These are phyloP conservation scores for Quercus robur DNA, from an alignment of 306 rosid genomes.

Conservation along the genomic window DNA sequence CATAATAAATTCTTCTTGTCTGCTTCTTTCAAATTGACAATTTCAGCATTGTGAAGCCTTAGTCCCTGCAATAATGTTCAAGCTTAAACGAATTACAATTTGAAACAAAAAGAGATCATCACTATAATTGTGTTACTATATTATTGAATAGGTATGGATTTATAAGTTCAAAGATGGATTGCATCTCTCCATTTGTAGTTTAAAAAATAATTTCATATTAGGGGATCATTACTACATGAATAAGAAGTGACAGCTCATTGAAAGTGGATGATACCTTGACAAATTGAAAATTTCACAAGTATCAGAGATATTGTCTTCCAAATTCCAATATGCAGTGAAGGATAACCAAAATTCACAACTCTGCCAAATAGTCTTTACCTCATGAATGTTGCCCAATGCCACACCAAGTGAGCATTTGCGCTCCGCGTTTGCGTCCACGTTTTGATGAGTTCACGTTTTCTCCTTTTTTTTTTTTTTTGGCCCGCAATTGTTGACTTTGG, in stretches of 20 bases:
- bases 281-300: not conserved
- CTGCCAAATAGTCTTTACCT: slow-evolving; percentile 41
- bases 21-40: slow-evolving; percentile 53
- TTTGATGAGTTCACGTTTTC: too few relatives aligned
- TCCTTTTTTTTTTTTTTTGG: too few relatives aligned
- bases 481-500: too few relatives aligned
- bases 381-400: slow-evolving; percentile 73
- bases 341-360: slow-evolving; percentile 13
- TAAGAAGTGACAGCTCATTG: not conserved
- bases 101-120: not conserved
- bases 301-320: not conserved
- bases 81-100: not conserved
- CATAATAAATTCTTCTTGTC: slow-evolving; percentile 55
- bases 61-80: slow-evolving; percentile 52
- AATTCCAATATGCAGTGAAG: not conserved
- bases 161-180: not conserved
- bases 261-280: not conserved
- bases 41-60: slow-evolving; percentile 71
- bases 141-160: not conserved
- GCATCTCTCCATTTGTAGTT: not conserved
- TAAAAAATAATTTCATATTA: not conserved
- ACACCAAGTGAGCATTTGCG: too few relatives aligned
- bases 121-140: not conserved
- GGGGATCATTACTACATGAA: not conserved
- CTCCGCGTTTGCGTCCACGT: too few relatives aligned